Base-by-base conservation (phyloP, 2,329 filamentous ascomycete species). In the Botrytis medusae region DNA sequence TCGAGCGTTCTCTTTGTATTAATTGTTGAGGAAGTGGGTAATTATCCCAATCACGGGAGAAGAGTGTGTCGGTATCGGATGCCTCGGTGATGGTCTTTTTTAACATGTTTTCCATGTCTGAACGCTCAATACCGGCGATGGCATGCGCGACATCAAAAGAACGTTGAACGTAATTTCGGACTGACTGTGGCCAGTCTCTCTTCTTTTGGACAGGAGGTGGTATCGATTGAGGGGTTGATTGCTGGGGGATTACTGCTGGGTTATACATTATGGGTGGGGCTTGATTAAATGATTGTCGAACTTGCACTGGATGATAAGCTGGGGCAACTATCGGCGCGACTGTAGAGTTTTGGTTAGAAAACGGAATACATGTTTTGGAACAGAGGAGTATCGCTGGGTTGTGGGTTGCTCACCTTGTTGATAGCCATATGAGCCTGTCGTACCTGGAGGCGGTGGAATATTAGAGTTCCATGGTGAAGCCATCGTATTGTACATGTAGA, bases 11-110 rank as follows among this genome's bases (percentile, higher is more conserved):
- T 88, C 88, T 75, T 51, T 76, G 76, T 44, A 98, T 91, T 82
- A 98, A 86, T 75, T 93, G 86, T 82, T 98, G 95, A 9, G 96
- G 96, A 22, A 98, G 85, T 60, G 93, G 93, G 85, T 97, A 88
- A 40, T 84, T 87, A 76, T 92, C 88, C 96, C 96, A 99, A 84
- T 98, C 89, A 81, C 93, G 90, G 40, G 86, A 87, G 80, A 92
- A 86, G 80, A 98, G 88, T 72, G 88, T 87, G 77, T 91, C 88
- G 78, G 85, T 88, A 78, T 95, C 92, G 77, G 93, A 94, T 76
- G 93, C 93, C 72, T 90, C 87, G 75, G 92, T 93, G 81, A 99
- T 98, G 77, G 94, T 92, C 74, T 91, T 85, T 83, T 95, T 97
- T 76, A 99, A 85, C 80, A 94, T 97, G 74, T 86, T 85, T 82